A percentile compares a stretch with the other conserved stretches of the same genome.
These are phyloP conservation scores for Torulaspora globosa DNA, from an alignment of 1,139 yeast genomes.

Conservation along the genomic window DNA sequence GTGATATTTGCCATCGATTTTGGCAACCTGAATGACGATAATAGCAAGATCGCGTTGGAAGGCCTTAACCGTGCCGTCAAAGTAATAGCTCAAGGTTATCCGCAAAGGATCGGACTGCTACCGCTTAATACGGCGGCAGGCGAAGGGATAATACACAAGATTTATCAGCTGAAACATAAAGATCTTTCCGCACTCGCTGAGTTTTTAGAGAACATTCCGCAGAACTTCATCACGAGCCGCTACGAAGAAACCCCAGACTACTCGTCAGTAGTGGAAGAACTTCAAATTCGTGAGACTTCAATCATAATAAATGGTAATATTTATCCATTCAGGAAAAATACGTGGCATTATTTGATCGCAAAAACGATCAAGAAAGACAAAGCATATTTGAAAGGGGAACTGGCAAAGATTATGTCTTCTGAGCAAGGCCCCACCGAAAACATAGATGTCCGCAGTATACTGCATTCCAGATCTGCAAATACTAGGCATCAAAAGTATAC, in stretches of 20 bases:
- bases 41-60: conserved; percentile 45
- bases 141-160: conserved; percentile 34
- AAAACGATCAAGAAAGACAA: conserved; percentile 34
- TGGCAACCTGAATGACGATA: conserved; percentile 47
- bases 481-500: conserved; percentile 29
- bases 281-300: conserved; percentile 49
- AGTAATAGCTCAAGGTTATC: conserved; percentile 56
- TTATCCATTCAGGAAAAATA: conserved; percentile 37
- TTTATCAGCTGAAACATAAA: conserved; percentile 39
- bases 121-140: conserved; percentile 45
- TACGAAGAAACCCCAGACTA: conserved; percentile 22
- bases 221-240: conserved; percentile 10
- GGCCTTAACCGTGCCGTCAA: conserved; percentile 45
- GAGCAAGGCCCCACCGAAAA: not conserved
- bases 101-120: conserved; percentile 77
- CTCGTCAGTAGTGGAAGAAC: conserved; percentile 37
- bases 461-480: conserved; percentile 31
- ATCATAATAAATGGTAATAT: conserved; percentile 74
- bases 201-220: conserved; percentile 23
- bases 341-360: conserved; percentile 37
- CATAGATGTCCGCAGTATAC: conserved; percentile 30
- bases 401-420: conserved; percentile 13
- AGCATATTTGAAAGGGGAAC: conserved; percentile 23
- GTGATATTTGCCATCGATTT: conserved; percentile 68
- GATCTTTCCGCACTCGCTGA: conserved; percentile 27